These are phyloP conservation scores for Thelonectria olida DNA, from an alignment of 2,329 filamentous ascomycete genomes.

Conservation along the genomic window DNA sequence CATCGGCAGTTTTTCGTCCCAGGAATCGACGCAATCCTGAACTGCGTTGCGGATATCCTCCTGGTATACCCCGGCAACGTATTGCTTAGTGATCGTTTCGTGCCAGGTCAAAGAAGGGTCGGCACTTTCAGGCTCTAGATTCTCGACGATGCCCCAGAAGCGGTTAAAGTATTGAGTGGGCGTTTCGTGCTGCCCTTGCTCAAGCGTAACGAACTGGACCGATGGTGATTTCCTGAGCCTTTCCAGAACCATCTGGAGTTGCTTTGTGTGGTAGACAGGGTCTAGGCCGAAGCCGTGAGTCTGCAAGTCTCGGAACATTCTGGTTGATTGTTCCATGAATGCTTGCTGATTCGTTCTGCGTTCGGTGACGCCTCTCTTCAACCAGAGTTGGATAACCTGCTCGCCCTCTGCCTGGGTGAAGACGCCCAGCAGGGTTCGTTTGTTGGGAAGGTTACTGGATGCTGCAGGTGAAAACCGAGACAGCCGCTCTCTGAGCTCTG, in stretches of 20 bases:
- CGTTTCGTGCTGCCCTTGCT: conserved; percentile 63
- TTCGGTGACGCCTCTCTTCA: conserved; percentile 34
- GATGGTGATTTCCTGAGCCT: conserved; percentile 61
- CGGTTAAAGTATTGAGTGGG: conserved; percentile 60
- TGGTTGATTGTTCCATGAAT: conserved; percentile 49
- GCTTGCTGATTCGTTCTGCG: conserved; percentile 27
- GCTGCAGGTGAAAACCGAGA: conserved; percentile 57
- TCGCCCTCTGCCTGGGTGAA: conserved; percentile 67
- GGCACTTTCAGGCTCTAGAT: conserved; percentile 18
- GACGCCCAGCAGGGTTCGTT: conserved; percentile 63
- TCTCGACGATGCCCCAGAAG: conserved; percentile 41
- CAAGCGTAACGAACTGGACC: conserved; percentile 61
- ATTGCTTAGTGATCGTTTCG: conserved; percentile 50
- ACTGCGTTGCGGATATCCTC: conserved; percentile 56
- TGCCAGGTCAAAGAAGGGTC: conserved; percentile 12
- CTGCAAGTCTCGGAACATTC: conserved; percentile 57
- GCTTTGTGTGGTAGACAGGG: conserved; percentile 60
- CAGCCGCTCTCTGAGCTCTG: conserved; percentile 55
- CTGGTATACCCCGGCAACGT: conserved; percentile 62
- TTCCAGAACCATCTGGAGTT: conserved; percentile 59
- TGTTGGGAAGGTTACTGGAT: conserved; percentile 43
- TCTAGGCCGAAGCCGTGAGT: conserved; percentile 54
- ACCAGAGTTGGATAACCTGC: conserved; percentile 54
- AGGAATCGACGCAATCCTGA: conserved; percentile 22
- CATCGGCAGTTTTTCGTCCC: conserved; percentile 42